Base-by-base conservation (phyloP, 768 basidiomycete species). In the Pleurotus cornucopiae region DNA sequence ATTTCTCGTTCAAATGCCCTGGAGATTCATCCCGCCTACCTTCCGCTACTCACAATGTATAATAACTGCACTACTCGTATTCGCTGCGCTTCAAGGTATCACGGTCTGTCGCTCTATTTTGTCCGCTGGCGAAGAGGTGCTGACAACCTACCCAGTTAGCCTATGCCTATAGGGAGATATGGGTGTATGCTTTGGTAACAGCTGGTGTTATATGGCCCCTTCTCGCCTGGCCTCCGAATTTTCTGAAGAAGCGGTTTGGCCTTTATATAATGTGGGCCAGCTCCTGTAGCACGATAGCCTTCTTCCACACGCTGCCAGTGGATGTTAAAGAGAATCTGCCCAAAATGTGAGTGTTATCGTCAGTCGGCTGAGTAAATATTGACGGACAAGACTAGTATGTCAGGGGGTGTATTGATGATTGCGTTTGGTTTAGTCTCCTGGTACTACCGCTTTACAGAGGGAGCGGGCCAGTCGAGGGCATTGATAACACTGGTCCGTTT, bases 241-340 rank as follows among this genome's bases (percentile, higher is more conserved):
- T 69, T 38, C 61, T 71, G 46, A 60, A 37, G 46, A 62, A 61
- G 58, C 60, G 69, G 46, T 46, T 61, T 20, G 46, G 39, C 6
- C 62, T 76, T 26, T 55, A 71, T 0, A 37, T 65, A 0, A 55
- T 62, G 1, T 91, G 88, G 87, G 62, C 65, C 1, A n/a, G 63
- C 11, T 72, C 76, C 5, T 90, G 85, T 64, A 59, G 82, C 1
- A 60, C 73, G n/a, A 81, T 80, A 0, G 80, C 78, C 0, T 60
- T 89, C 2, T 94, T 93, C 62, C 90, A 90, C 0, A 66, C 89
- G 21, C 75, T 92, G 25, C 72, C 81, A 6, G 88, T 92, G 2
- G 84, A 92, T 57, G 88, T 89, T 64, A 69, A 73, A 20, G 91
- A 93, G 68, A 83, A 72, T 58, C 56, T 88, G 18, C 21, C 62